These are phyloP conservation scores for Camelina sativa DNA, from an alignment of 345 rosid species.

Conservation along the genomic window DNA sequence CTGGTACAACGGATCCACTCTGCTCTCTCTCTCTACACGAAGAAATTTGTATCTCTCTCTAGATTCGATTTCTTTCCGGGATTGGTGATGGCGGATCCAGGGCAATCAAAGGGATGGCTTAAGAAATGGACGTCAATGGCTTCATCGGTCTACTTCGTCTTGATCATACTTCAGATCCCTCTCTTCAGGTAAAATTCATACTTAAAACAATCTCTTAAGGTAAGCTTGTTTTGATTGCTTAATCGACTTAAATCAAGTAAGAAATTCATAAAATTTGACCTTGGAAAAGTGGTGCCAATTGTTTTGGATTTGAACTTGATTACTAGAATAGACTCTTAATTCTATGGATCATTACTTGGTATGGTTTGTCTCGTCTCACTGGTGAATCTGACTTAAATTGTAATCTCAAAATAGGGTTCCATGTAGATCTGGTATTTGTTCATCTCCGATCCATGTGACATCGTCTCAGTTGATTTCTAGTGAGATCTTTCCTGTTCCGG, in stretches of 20 bases:
- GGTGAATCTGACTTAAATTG: conserved; percentile 13
- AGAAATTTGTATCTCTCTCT: conserved; percentile 18
- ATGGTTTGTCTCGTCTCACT: neutral
- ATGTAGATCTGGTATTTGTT: conserved; percentile 94
- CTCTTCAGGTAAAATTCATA: conserved; percentile 70
- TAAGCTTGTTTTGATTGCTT: conserved; percentile 3
- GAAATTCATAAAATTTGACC: neutral
- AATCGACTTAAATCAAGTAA: neutral
- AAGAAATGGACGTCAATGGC: conserved; percentile 59
- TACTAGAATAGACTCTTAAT: conserved; percentile 9
- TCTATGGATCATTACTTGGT: conserved; percentile 9
- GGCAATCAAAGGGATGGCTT: conserved; percentile 62
- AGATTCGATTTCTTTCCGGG: neutral
- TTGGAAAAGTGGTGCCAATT: neutral
- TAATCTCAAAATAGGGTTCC: conserved; percentile 58
- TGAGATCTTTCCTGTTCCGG: conserved; percentile 86
- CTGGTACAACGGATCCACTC: conserved; percentile 30
- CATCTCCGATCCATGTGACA: conserved; percentile 85
- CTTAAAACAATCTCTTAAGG: neutral
- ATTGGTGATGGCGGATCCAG: conserved; percentile 47
- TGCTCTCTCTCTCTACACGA: conserved; percentile 15
- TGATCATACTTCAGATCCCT: conserved; percentile 88
- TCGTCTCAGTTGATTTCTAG: conserved; percentile 94
- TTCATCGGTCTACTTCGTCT: conserved; percentile 72
- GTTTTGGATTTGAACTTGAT: no score